These are phyloP conservation scores for Kluyveromyces sp. DNA, from an alignment of 1,139 yeast species.

Conservation along the genomic window DNA sequence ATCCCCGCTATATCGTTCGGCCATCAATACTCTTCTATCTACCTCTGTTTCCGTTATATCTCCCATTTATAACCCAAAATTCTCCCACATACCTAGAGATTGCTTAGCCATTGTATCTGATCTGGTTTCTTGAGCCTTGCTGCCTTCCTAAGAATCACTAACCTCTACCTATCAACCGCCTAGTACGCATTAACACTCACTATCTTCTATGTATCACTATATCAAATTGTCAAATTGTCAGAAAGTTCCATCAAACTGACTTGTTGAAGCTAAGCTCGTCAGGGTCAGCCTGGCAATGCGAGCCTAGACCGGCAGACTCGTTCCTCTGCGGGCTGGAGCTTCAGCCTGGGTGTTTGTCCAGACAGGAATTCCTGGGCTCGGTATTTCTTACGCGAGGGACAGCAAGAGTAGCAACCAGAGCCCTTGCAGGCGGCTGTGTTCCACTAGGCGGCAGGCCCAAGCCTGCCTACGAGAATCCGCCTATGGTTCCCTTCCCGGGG, in stretches of 20 bases:
- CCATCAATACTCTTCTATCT: too few species aligned
- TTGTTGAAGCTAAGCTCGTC: neutral
- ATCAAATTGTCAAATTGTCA: neutral
- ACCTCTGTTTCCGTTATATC: neutral
- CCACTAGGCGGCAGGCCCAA: too few species aligned
- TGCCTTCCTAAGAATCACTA: conserved; percentile 13
- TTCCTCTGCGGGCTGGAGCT: too few species aligned
- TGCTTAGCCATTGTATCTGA: conserved; percentile 38
- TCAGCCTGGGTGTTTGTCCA: too few species aligned
- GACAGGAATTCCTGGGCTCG: too few species aligned
- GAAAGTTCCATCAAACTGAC: neutral
- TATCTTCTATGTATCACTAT: conserved; percentile 6
- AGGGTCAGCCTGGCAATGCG: neutral
- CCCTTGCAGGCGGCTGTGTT: too few species aligned
- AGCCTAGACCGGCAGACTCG: too few species aligned
- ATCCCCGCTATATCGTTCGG: too few species aligned
- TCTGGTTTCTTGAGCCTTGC: conserved; percentile 10
- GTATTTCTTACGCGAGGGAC: too few species aligned
- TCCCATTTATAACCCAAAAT: neutral
- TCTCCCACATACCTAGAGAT: conserved; percentile 38
- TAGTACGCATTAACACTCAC: neutral
- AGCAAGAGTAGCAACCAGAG: too few species aligned
- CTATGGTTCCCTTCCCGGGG: too few species aligned
- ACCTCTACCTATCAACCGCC: conserved; percentile 2
- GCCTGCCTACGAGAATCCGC: too few species aligned